Evolutionary conservation across 164 flowering plant species (phyloP).

Genomic region (Stephania yunnanensis): DNA sequence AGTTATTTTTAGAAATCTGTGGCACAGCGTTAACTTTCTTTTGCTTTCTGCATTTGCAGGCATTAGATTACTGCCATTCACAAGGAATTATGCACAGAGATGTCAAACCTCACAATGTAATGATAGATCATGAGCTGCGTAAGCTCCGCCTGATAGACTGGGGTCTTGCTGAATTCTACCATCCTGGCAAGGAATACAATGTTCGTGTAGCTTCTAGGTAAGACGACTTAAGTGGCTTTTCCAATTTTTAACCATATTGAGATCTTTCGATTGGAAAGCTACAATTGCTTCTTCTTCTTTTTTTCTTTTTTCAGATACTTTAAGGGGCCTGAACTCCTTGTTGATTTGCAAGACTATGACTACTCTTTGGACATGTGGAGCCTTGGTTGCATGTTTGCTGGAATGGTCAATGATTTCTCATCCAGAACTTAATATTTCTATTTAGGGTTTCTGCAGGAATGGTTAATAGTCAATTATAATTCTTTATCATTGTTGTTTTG

Average conservation of each 20-base stretch:
- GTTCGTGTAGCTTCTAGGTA: constrained; percentile 83
- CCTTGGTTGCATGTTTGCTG: constrained; percentile 82
- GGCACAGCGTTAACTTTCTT: not conserved
- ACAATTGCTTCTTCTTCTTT: not conserved
- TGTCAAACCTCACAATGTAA: constrained; percentile 81
- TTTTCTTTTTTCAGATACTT: constrained; percentile 35
- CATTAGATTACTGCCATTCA: constrained; percentile 71
- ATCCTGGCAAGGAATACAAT: constrained; percentile 76
- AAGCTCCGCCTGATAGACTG: constrained; percentile 76
- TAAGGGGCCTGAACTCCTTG: constrained; percentile 74
- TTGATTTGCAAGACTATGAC: constrained; percentile 70
- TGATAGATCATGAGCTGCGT: constrained; percentile 71
- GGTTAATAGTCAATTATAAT: not conserved
- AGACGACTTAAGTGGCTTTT: not conserved
- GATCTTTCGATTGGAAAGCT: not conserved
- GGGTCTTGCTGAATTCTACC: constrained; percentile 80
- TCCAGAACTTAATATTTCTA: not conserved
- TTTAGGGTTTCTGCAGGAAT: not conserved
- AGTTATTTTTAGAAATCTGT: not conserved
- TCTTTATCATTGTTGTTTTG: not conserved
- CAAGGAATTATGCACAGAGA: constrained; percentile 86
- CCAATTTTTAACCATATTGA: not conserved
- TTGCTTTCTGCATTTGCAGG: constrained; percentile 29
- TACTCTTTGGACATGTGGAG: constrained; percentile 78
- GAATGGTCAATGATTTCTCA: constrained; percentile 35